Evolutionary conservation across 768 basidiomycete genomes (phyloP), one percentile per base, ranked within the genome.

Genomic region (Paxillus involutus): DNA sequence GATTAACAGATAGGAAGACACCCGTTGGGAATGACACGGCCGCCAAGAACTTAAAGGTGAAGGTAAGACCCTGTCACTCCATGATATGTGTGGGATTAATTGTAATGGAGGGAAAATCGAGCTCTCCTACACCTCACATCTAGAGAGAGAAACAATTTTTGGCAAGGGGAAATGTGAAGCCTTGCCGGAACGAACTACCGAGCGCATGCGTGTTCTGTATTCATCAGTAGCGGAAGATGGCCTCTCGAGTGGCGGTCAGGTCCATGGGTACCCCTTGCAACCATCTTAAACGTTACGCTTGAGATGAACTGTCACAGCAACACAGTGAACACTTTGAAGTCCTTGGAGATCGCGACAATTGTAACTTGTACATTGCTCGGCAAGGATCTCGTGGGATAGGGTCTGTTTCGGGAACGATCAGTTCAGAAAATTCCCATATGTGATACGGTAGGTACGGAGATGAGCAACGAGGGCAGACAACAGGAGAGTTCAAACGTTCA

Each of bases 201-300:
- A 40, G 39, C 2, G 39, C 16, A 39, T 40, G 47, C n/a, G 51
- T 26, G 26, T 26, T 6, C 0, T 41, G 45, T 47, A 17, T 30
- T 33, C 17, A 30, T 35, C 19, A 33, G 45, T n/a, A 46, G 33
- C 45, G 33, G 17, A 47, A 24, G 33, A 19, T 21, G 17, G 19
- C n/a, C 1, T 46, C 10, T 9, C 10, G 47, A 35, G 26, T 44
- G 49, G 30, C 29, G 49, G 54, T 19, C 4, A n/a, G 35, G 55
- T 14, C 1, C 35, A 30, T 41, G 21, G 16, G 77, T 46, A 3
- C 7, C 32, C 7, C 88, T 86, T 6, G 88, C 86, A 11, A 26
- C 26, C 26, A 26, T 26, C 26, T 26, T 26, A 5, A 6, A 5
- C 6, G 6, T 26, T 26, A 5, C 26, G 6, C 21, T 9, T 30